phyloP scores from a whole-genome alignment of 768 basidiomycete species.

The Cystobasidium tubakii region DNA sequence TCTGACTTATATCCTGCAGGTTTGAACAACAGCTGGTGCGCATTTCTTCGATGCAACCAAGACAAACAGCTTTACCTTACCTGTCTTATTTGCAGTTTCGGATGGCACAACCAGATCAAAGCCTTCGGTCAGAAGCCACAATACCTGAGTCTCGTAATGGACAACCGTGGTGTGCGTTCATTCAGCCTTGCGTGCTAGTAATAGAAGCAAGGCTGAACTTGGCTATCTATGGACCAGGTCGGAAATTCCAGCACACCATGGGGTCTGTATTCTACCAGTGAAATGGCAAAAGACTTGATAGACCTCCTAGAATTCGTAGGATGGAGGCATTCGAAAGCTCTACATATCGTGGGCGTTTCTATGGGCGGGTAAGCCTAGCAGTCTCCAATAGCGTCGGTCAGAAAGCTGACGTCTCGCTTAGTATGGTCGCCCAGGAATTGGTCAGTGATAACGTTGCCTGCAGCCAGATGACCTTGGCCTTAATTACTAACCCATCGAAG shows the following conservation, averaged over 20 bases:
- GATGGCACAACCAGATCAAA: slow-evolving; percentile 41
- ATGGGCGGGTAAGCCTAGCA: slow-evolving; percentile 38
- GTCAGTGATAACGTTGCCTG: slow-evolving; percentile 7
- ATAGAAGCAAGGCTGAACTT: neutral
- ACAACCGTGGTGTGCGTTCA: slow-evolving; percentile 42
- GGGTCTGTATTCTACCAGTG: slow-evolving; percentile 38
- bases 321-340: slow-evolving; percentile 22
- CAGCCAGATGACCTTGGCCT: neutral
- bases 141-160: slow-evolving; percentile 42
- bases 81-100: slow-evolving; percentile 16
- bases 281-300: slow-evolving; percentile 40
- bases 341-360: slow-evolving; percentile 39
- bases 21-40: neutral
- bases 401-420: neutral
- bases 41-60: neutral
- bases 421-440: slow-evolving; percentile 43
- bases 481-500: neutral
- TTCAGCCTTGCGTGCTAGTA: neutral
- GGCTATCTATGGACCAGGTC: neutral
- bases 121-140: slow-evolving; percentile 29
- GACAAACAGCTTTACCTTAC: too few species aligned
- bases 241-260: slow-evolving; percentile 37
- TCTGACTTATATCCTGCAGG: neutral
- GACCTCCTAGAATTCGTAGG: slow-evolving; percentile 41
- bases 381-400: neutral